Evolutionary conservation across 2,329 filamentous ascomycete genomes (phyloP), one percentile per base, ranked within the genome.

Genomic region (Fusarium sp.): DNA sequence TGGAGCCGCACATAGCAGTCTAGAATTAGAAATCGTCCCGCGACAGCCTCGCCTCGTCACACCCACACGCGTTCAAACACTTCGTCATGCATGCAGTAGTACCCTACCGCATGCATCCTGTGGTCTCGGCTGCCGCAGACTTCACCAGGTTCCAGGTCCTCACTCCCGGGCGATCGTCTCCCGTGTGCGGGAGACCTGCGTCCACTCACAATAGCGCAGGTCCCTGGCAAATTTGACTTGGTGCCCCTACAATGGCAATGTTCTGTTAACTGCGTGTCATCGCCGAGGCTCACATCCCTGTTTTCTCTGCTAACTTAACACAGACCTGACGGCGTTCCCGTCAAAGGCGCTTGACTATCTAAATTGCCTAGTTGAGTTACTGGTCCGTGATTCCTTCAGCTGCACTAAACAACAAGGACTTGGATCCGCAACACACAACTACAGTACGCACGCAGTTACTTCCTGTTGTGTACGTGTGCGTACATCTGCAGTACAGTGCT

Each of bases 181-280:
- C 67, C 58, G 66, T 45, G 53, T 44, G 24, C 52, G 49, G 62
- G 66, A 68, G 49, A 63, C 57, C 59, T 53, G 26, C 58, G 39
- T 56, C 58, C 50, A 55, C 33, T 50, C 52, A 42, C 34, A 38
- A 55, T 54, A 40, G 43, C 43, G 26, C 22, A 43, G 46, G 65
- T 63, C 57, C 66, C 58, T 68, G 31, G 43, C 33, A 57, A 52
- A 40, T 38, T 46, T 61, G 58, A 39, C 36, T 62, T 50, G 39
- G 31, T 24, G 63, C 54, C 56, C 63, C 40, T 59, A 33, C 24
- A 31, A 31, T 31, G 10, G 28, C 28, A 31, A 31, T 31, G 28
- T 48, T 51, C 38, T 69, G 60, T 68, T 52, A 69, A 60, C 71
- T 74, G 72, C 69, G 58, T 74, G 66, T 68, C 72, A 74, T 74